Base-by-base conservation (phyloP, 1,139 yeast genomes). In the Taphrina deformans region DNA sequence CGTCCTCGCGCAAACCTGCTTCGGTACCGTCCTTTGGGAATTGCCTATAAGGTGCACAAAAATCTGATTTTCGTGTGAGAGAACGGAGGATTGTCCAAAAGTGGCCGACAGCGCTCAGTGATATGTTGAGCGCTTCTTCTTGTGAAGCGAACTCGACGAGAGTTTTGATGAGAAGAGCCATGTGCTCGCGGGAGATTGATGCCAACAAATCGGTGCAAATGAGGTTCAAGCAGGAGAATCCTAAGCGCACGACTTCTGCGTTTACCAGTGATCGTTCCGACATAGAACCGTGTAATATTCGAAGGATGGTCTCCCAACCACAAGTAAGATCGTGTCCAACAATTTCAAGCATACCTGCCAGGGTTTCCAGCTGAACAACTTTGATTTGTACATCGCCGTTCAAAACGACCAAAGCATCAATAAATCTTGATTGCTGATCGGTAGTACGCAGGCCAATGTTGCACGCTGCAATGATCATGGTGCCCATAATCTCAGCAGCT, bases 61-160 rank as follows among this genome's bases (percentile, higher is more conserved):
- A 58, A 31, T 60, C 55, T 7, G 26, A 40, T 33, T 23, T 41
- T 46, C 10, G 29, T 27, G 60, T 33, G 14, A 64, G 50, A 40
- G 53, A 21, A n/a, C 50, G 56, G 1, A 55, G 53, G 23, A 64
- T 50, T 27, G 51, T 58, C 66, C 66, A 64, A 29, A 64, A 51
- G 18, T 55, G 59, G 6, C 56, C 55, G 48, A 64, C 63, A 18
- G 66, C 61, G 14, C 63, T 31, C 18, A 64, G 55, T 12, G 62
- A 23, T 40, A 64, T 64, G 24, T 64, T 64, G 40, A 64, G 24
- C 26, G 52, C 63, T 27, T 56, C 59, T 21, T 40, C 44, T 50
- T 64, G 66, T 27, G 48, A 45, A 16, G 58, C 35, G 24, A 35
- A 64, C n/a, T 33, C 53, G 2, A 48, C 52, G 16, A 58, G 27